Base-by-base conservation (phyloP, 2,329 filamentous ascomycete species). In the Torrubiellomyces zombiae region DNA sequence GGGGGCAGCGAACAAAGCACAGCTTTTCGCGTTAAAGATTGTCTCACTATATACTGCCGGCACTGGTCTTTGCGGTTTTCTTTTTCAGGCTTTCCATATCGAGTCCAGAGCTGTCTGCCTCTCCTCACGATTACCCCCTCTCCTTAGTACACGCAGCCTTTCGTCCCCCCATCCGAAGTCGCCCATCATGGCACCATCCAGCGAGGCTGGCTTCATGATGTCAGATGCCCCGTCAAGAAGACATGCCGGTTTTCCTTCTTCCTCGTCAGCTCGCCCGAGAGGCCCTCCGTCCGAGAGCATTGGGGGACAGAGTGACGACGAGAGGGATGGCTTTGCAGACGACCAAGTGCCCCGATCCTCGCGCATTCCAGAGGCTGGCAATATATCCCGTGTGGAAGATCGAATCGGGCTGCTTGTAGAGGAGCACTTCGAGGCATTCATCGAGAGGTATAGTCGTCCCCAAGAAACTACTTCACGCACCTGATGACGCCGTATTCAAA, bases 371-470 rank as follows among this genome's bases (percentile, higher is more conserved):
- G 56, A 67, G 28, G 42, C 52, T 14, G 43, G 54, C 31, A 61
- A 56, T 25, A 65, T 89, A 16, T 71, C 77, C 5, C 65, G 68
- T 29, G 78, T 86, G 6, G 73, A 82, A 34, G 81, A 91, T 49
- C 65, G 65, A 30, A 75, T 81, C 24, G 80, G 77, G 32, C 62
- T 80, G 35, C 67, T 75, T 27, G 67, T 86, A 14, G 76, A 81
- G 43, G 62, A 75, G 28, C 69, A 75, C 29, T 89, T 91, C 44
- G 75, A 85, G 49, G 63, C 66, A 35, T 91, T 89, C 43, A 67
- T 91, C 14, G 77, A 89, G 43, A 67, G 63, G 76, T 83, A 47
- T 43, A n/a, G n/a, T n/a, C n/a, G n/a, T n/a, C n/a, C n/a, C n/a
- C n/a, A n/a, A 63, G 35, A 26, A 18, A 17, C 8, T 26, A 10